Conservation (phyloP, 2,329 filamentous ascomycete species). For the Capronia coronata region DNA sequence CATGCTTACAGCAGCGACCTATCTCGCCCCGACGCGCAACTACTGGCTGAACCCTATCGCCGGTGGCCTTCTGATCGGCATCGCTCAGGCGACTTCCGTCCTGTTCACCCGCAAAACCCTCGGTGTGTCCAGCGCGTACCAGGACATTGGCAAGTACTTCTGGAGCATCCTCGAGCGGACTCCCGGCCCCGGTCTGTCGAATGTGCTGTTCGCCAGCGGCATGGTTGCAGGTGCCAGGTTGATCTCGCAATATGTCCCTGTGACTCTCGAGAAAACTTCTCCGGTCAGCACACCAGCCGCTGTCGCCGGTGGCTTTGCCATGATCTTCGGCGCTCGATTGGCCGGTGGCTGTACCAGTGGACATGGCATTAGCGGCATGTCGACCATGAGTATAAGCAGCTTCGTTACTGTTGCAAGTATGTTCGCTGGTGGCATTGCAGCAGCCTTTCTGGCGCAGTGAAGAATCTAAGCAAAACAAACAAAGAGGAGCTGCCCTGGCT, state of each 20-base stretch:
- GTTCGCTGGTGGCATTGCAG: constrained; percentile 49
- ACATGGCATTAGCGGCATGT: constrained; percentile 62
- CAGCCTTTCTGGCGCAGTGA: constrained; percentile 13
- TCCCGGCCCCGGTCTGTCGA: constrained; percentile 33
- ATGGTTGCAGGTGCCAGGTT: constrained; percentile 37
- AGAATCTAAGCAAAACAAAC: neutral
- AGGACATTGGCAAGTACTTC: constrained; percentile 54
- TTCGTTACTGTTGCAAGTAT: constrained; percentile 54
- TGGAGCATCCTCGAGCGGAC: constrained; percentile 38
- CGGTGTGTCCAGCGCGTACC: constrained; percentile 56
- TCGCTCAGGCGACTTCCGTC: constrained; percentile 53
- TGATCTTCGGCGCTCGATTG: constrained; percentile 55
- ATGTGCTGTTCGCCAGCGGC: constrained; percentile 50
- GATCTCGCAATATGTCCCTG: constrained; percentile 19
- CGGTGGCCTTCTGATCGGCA: constrained; percentile 55
- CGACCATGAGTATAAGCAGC: constrained; percentile 56
- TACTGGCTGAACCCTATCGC: constrained; percentile 42
- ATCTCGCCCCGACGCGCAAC: constrained; percentile 17
- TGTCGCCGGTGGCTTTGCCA: constrained; percentile 49
- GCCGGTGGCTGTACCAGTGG: constrained; percentile 63
- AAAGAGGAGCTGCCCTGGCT: neutral
- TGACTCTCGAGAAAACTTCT: constrained; percentile 7
- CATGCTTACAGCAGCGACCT: constrained; percentile 34
- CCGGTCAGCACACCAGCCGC: constrained; percentile 35
- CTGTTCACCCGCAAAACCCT: constrained; percentile 49